phyloP scores from a whole-genome alignment of 805 yeast species.

The Wickerhamiella slavikovae region DNA sequence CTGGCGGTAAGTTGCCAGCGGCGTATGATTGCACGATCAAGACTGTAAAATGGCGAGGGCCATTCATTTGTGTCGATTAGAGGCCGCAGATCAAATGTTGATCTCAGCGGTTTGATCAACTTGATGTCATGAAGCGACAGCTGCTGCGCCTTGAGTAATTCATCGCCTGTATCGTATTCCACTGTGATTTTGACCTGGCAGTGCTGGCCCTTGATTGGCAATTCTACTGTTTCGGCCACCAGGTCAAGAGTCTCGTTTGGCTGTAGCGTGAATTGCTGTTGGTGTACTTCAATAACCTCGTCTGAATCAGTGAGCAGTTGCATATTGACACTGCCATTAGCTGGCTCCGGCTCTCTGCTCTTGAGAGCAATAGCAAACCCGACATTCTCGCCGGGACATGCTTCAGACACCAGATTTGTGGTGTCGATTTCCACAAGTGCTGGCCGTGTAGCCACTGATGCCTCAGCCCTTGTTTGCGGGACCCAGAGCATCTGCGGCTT shows the following conservation, averaged over 20 bases:
- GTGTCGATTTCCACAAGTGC: not conserved
- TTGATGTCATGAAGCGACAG: conserved; percentile 12
- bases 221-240: not conserved
- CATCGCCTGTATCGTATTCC: conserved; percentile 10
- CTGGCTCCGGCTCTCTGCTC: not conserved
- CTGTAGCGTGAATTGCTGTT: too few species aligned
- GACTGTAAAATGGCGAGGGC: conserved; percentile 19
- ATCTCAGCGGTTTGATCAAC: conserved; percentile 18
- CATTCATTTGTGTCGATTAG: conserved; percentile 16
- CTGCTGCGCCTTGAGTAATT: conserved; percentile 13
- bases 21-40: conserved; percentile 11
- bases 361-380: not conserved
- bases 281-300: too few species aligned
- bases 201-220: conserved; percentile 4
- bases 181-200: conserved; percentile 4
- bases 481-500: too few species aligned
- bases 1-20: conserved; percentile 18
- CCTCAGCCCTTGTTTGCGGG: too few species aligned
- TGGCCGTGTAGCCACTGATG: too few species aligned
- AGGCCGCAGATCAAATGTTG: conserved; percentile 19
- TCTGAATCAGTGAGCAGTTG: too few species aligned
- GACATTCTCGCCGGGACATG: not conserved
- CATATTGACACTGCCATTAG: not conserved
- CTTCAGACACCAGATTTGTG: not conserved
- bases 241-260: too few species aligned